Evolutionary conservation across 345 rosid genomes (phyloP), one percentile per base, ranked within the genome.

Genomic region (Sonneratia caseolaris): DNA sequence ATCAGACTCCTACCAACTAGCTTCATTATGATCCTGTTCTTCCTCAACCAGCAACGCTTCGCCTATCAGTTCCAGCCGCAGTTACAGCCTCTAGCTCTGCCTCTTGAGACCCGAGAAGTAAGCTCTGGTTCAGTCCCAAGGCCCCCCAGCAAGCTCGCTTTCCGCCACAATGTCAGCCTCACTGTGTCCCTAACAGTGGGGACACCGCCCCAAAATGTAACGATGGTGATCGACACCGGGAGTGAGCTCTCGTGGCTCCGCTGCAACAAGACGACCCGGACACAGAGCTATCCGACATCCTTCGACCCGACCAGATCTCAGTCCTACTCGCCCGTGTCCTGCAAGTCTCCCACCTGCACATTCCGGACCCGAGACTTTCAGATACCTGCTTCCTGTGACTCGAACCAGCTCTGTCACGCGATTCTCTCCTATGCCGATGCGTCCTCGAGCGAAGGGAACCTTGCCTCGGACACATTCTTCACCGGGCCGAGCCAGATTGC

Each of bases 161-260:
- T 90, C 80, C 93, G 76, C 77, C 97, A 89, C 75, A 93, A 93
- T 71, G 88, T 90, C 18, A 87, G 85, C 78, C 91, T 93, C 76
- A 85, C 93, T 7, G 93, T 89, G 49, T 80, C 89, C 59, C 83
- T 93, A 69, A 75, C 93, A 36, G 92, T 85, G 40, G 98, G 98
- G 32, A 87, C 92, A 10, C 98, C 97, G 24, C 97, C 98, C 13
- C 97, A 93, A 74, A 90, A 87, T 74, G 89, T 88, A 68, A 81
- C 98, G 75, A 83, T 93, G 93, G 98, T 89, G 51, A 74, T 93
- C 45, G 97, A 93, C 87, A 93, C 98, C 5, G 97, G 98, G 21
- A 89, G 96, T 71, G 98, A 93, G 74, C 97, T 90, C 78, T 84
- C 96, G 21, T 93, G 98, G 98, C 85, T 93, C 40, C 89, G 82